Conservation (phyloP, 2,329 filamentous ascomycete genomes). For the Botrytis elliptica region DNA sequence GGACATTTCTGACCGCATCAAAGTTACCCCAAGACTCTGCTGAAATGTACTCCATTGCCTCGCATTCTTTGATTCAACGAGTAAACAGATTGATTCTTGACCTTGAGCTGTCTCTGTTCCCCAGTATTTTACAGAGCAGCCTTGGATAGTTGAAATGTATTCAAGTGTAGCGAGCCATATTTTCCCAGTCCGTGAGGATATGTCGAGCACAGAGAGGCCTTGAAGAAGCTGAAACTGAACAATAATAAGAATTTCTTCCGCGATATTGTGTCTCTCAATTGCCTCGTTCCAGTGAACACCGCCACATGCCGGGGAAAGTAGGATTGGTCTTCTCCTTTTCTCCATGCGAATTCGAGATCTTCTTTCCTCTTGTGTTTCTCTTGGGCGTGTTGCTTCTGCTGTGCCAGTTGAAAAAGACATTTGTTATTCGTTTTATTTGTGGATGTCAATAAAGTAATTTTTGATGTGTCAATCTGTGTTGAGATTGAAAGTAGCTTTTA, state of each 20-base stretch:
- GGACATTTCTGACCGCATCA: no score
- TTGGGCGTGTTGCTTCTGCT: neutral
- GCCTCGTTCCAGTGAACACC: neutral
- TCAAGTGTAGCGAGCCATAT: neutral
- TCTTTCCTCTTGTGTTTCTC: neutral
- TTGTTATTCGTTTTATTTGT: neutral
- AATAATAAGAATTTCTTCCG: neutral
- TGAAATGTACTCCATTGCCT: neutral
- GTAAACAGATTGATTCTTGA: neutral
- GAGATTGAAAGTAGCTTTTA: no score
- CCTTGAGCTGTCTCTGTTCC: neutral
- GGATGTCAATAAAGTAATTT: neutral
- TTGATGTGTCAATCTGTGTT: no score
- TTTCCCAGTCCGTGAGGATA: neutral
- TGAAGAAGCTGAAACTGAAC: neutral
- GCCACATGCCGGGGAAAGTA: neutral
- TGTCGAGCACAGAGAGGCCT: neutral
- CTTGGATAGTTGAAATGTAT: neutral
- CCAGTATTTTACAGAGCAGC: neutral
- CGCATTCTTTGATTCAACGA: neutral
- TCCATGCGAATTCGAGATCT: neutral
- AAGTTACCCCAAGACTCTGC: neutral
- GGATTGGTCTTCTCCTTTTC: neutral
- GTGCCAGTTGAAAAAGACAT: neutral
- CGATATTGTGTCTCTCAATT: neutral